Conservation (phyloP, 768 basidiomycete genomes). For the Boletellus ananas region DNA sequence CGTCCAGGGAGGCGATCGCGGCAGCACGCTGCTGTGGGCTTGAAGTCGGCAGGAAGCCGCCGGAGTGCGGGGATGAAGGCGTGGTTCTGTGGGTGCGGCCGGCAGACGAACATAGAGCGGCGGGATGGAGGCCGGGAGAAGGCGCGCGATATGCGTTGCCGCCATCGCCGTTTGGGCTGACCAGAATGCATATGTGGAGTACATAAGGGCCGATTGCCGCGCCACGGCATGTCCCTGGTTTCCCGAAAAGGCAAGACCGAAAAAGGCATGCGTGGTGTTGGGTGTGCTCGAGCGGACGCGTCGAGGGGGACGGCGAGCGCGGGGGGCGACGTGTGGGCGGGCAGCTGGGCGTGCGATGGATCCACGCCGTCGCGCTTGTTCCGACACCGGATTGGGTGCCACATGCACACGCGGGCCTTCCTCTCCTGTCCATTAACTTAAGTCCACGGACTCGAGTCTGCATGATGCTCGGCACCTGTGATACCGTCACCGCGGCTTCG, state of each 20-base stretch:
- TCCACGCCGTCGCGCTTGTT: slow-evolving; percentile 20
- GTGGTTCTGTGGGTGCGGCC: too few relatives aligned
- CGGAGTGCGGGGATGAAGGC: too few relatives aligned
- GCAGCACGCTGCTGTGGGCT: too few relatives aligned
- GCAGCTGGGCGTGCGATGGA: slow-evolving; percentile 4
- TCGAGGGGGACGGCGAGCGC: slow-evolving; percentile 2
- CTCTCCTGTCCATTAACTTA: slow-evolving; percentile 36
- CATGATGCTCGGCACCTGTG: slow-evolving; percentile 32
- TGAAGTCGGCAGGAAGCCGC: too few relatives aligned
- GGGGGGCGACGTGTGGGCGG: too few relatives aligned
- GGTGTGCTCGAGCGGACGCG: not conserved
- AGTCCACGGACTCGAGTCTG: slow-evolving; percentile 34
- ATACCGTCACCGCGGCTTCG: slow-evolving; percentile 37
- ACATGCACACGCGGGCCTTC: slow-evolving; percentile 36
- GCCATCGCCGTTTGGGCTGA: not conserved
- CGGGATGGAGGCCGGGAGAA: not conserved
- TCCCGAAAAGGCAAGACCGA: slow-evolving; percentile 25
- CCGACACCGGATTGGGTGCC: slow-evolving; percentile 30
- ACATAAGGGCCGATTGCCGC: slow-evolving; percentile 30
- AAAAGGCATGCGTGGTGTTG: slow-evolving; percentile 18
- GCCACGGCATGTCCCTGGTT: slow-evolving; percentile 25
- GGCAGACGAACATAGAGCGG: too few relatives aligned
- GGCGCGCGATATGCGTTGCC: not conserved
- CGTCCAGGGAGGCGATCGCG: too few relatives aligned
- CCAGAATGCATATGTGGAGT: slow-evolving; percentile 8